Base-by-base conservation (phyloP, 2,329 filamentous ascomycete species). In the Ceratocystis destructans region DNA sequence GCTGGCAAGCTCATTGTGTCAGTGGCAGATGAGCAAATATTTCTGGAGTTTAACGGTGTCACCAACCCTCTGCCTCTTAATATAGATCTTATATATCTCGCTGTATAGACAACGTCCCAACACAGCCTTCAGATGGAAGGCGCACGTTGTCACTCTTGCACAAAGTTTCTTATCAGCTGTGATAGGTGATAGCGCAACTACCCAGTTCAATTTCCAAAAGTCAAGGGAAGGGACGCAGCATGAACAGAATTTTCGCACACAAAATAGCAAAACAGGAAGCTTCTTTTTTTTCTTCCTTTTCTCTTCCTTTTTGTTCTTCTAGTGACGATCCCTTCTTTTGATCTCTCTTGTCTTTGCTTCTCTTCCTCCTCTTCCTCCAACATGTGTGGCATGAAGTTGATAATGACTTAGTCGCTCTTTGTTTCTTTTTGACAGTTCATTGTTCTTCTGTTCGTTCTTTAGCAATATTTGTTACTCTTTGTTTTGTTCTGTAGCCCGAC, bases 191-290 rank as follows among this genome's bases (percentile, higher is more conserved):
- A 37, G 55, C 55, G 55, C 55, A 59, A 37, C 55, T 59, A 59
- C 55, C 55, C 55, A 25, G 31, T 63, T 63, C 22, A 31, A 63
- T 45, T 45, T 45, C 61, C 61, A 62, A 28, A 28, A 17, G 28
- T 45, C 59, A 50, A 63, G 45, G 33, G 33, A 64, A 53, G 50
- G 45, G 31, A 45, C 22, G 28, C 55, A 59, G 33, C 55, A 25
- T 59, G 55, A 59, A 25, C 55, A 59, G 55, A 59, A 59, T 59
- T 59, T 59, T 59, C 55, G n/a, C 55, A 53, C 48, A 53, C 37
- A 41, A 41, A 41, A 41, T 5, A 64, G 28, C 31, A 64, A 55
- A 53, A 55, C 22, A 22, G 20, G 33, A n/a, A 57, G 57, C 55
- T 59, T n/a, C 28, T 20, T 33, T 31, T 59, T 33, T 64, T 44